These are phyloP conservation scores for Phytophthora meadii DNA, from an alignment of 352 stramenopile genomes.

Conservation along the genomic window DNA sequence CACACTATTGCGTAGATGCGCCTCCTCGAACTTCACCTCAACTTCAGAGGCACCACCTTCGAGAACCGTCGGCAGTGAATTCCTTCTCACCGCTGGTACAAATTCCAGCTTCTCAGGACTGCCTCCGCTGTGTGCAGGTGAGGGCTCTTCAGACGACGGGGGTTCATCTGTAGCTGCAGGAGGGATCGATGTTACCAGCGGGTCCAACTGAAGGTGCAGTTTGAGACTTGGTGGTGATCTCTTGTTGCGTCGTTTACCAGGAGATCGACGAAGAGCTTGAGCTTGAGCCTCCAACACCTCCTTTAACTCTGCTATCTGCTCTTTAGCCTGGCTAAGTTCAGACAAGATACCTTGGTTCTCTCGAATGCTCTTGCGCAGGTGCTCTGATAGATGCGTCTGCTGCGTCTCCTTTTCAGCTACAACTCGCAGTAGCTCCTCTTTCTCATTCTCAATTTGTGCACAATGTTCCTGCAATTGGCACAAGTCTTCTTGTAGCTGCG, in stretches of 20 bases:
- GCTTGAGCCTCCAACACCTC: conserved; percentile 30
- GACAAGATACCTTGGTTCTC: conserved; percentile 60
- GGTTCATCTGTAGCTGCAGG: conserved; percentile 15
- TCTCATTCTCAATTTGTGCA: conserved; percentile 42
- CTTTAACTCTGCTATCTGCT: conserved; percentile 36
- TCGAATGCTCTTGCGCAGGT: conserved; percentile 61
- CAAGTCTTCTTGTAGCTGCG: conserved; percentile 68
- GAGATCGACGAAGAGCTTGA: conserved; percentile 27
- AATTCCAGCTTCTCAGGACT: conserved; percentile 32
- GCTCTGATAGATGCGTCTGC: conserved; percentile 44
- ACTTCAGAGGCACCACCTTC: conserved; percentile 31
- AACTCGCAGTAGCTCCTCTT: conserved; percentile 41
- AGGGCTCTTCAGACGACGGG: conserved; percentile 31
- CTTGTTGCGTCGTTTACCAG: conserved; percentile 30
- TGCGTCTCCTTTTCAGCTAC: conserved; percentile 52
- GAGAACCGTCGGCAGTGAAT: conserved; percentile 31
- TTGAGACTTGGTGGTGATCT: conserved; percentile 24
- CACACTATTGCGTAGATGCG: conserved; percentile 46
- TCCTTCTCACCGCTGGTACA: conserved; percentile 13
- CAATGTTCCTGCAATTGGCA: conserved; percentile 54
- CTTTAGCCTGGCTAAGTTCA: conserved; percentile 54
- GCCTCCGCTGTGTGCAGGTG: conserved; percentile 20
- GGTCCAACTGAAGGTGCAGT: conserved; percentile 28
- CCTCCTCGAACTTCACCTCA: conserved; percentile 60
- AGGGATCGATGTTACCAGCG: conserved; percentile 3